A percentile compares a stretch with the other conserved stretches of the same genome.
phyloP scores from a whole-genome alignment of 1,139 yeast genomes.

The Debaryomyces robertsiae region DNA sequence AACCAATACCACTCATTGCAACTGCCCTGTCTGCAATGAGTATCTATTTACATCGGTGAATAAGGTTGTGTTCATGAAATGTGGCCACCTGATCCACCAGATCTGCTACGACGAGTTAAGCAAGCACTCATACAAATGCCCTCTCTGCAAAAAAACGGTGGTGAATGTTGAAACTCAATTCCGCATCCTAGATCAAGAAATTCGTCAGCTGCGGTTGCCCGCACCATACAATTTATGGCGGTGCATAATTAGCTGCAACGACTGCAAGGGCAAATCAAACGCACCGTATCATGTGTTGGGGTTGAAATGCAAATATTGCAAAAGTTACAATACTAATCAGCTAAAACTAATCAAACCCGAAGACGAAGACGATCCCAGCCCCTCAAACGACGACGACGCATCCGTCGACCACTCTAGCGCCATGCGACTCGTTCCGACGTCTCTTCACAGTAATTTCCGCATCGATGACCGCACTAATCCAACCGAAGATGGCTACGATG shows the following conservation, averaged over 20 bases:
- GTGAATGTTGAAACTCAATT: slow-evolving; percentile 88
- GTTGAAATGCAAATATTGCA: slow-evolving; percentile 81
- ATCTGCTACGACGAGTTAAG: slow-evolving; percentile 78
- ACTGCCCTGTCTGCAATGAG: slow-evolving; percentile 93
- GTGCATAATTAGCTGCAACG: slow-evolving; percentile 80
- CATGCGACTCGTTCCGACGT: slow-evolving; percentile 39
- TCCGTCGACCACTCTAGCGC: slow-evolving; percentile 18
- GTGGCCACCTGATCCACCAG: slow-evolving; percentile 95
- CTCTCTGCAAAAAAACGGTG: slow-evolving; percentile 82
- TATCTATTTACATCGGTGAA: slow-evolving; percentile 84
- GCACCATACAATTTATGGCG: slow-evolving; percentile 77
- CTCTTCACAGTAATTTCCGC: slow-evolving; percentile 40
- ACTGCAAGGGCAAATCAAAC: slow-evolving; percentile 82
- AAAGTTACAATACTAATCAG: slow-evolving; percentile 83
- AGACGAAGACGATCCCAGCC: slow-evolving; percentile 31
- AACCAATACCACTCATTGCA: slow-evolving; percentile 83
- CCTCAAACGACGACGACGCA: slow-evolving; percentile 5
- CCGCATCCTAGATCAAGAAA: slow-evolving; percentile 81
- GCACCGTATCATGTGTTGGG: slow-evolving; percentile 84
- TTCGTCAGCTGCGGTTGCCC: slow-evolving; percentile 74
- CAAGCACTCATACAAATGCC: slow-evolving; percentile 84
- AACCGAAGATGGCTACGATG: slow-evolving; percentile 24
- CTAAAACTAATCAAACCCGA: slow-evolving; percentile 61
- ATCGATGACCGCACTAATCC: slow-evolving; percentile 28
- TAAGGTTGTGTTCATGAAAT: slow-evolving; percentile 88